Conservation (phyloP, 2,329 filamentous ascomycete genomes). For the Monascus ruber region DNA sequence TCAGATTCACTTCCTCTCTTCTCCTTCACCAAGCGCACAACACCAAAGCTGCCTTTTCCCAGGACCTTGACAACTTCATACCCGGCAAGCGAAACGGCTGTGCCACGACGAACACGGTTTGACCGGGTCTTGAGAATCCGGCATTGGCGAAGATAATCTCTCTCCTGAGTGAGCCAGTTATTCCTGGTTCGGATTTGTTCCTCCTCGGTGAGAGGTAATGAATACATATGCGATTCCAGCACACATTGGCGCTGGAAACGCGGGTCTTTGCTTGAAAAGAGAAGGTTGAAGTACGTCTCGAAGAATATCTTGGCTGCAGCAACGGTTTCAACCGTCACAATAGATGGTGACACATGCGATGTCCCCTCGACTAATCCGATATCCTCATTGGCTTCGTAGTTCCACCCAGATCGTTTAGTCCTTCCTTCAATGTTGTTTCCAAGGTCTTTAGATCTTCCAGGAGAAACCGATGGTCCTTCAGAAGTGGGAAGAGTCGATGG, state of each 20-base stretch:
- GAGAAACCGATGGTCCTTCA: conserved; percentile 15
- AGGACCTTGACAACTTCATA: conserved; percentile 74
- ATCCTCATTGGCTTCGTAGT: conserved; percentile 1
- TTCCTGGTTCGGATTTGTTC: conserved; percentile 42
- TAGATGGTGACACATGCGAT: conserved; percentile 17
- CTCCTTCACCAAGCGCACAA: conserved; percentile 75
- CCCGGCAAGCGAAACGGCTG: conserved; percentile 46
- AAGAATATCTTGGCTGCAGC: conserved; percentile 76
- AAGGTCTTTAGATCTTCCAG: conserved; percentile 5
- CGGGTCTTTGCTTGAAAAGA: conserved; percentile 47
- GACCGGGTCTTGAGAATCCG: conserved; percentile 58
- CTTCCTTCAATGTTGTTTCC: conserved; percentile 1
- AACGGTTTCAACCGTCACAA: conserved; percentile 60
- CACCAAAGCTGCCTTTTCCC: conserved; percentile 88
- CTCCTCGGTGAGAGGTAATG: conserved; percentile 45
- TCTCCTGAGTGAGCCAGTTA: conserved; percentile 57
- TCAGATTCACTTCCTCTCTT: conserved; percentile 20
- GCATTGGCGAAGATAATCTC: conserved; percentile 60
- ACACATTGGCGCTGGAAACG: conserved; percentile 51
- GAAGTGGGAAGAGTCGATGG: conserved; percentile 27
- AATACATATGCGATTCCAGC: conserved; percentile 53
- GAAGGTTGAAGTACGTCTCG: conserved; percentile 70
- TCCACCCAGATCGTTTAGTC: neutral
- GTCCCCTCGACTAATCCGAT: conserved; percentile 5
- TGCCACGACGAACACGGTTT: conserved; percentile 29